Base-by-base conservation (phyloP, 345 rosid genomes). In the Citropsis articulata region DNA sequence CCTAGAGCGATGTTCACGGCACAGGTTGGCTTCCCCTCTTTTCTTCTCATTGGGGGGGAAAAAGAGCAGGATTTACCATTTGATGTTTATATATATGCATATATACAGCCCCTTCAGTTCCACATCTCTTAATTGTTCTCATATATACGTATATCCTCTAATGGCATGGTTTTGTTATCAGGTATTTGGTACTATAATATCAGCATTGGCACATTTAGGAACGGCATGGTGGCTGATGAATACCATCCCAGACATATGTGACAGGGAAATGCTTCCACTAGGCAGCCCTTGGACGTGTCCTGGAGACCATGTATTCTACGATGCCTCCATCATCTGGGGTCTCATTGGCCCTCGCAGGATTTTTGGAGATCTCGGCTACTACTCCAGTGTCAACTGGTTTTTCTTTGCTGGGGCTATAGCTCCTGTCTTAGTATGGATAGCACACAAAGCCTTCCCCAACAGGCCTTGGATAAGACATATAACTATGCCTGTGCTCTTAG, bases 241-340 rank as follows among this genome's bases (percentile, higher is more conserved):
- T 62, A 88, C 90, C 19, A 65, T 89, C 77, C 86, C 92, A 1
- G 66, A 87, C 72, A 85, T 91, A 36, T 91, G 95, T 55, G 72
- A 91, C 65, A 81, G 88, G 36, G 85, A 71, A 40, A 67, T 84
- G 81, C 95, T 91, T 78, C 89, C 91, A 8, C 10, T 82, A 4
- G 91, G 83, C 69, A 90, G 91, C 79, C 92, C 91, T 1, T 91
- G 93, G 93, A 91, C 92, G 31, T 91, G 95, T 60, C 93, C 92
- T 0, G 31, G 90, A 30, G 93, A 88, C 78, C 89, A 85, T 75
- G 86, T 91, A 1, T 89, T 89, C 81, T 91, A 85, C 19, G 92
- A 91, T 56, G 95, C 92, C 14, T 91, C 95, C 2, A 87, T 91
- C 53, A 81, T 88, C 57, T 91, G 93, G 95, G 95, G 95, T 40